These are phyloP conservation scores for Phytopythium boreale DNA, from an alignment of 352 stramenopile genomes.

Conservation along the genomic window DNA sequence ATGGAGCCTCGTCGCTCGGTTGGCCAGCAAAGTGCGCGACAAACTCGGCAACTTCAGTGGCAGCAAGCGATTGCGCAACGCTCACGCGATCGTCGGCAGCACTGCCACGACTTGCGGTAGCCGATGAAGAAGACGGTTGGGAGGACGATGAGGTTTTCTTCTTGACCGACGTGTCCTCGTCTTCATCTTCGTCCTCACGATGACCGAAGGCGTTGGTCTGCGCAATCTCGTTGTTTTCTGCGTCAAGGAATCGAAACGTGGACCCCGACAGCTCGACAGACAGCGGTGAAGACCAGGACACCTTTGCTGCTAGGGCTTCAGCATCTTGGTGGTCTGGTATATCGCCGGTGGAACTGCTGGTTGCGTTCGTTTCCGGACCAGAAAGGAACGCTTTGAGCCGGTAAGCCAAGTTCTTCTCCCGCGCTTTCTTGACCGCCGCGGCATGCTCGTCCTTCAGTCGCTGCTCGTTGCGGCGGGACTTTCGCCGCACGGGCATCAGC, in stretches of 20 bases:
- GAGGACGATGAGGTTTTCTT: not conserved
- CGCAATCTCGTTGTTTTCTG: conserved; percentile 7
- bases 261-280: conserved; percentile 24
- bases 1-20: not conserved
- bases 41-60: conserved; percentile 13
- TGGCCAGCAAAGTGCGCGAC: conserved; percentile 1
- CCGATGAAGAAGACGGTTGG: not conserved
- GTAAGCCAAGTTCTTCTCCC: conserved; percentile 61
- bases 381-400: conserved; percentile 40
- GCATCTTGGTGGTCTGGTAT: conserved; percentile 7
- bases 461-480: conserved; percentile 66
- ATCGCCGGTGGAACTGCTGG: conserved; percentile 5
- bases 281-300: conserved; percentile 25
- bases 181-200: not conserved
- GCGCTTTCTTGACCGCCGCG: conserved; percentile 50
- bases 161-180: not conserved
- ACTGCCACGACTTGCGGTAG: not conserved
- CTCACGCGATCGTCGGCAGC: no score
- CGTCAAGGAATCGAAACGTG: conserved; percentile 28
- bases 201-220: conserved; percentile 19
- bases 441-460: conserved; percentile 66
- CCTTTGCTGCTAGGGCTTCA: not conserved
- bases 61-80: not conserved
- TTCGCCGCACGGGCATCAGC: conserved; percentile 33
- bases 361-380: conserved; percentile 6